phyloP scores from a whole-genome alignment of 371 early-diverging fungal species.

The Lichtheimia hyalospora region DNA sequence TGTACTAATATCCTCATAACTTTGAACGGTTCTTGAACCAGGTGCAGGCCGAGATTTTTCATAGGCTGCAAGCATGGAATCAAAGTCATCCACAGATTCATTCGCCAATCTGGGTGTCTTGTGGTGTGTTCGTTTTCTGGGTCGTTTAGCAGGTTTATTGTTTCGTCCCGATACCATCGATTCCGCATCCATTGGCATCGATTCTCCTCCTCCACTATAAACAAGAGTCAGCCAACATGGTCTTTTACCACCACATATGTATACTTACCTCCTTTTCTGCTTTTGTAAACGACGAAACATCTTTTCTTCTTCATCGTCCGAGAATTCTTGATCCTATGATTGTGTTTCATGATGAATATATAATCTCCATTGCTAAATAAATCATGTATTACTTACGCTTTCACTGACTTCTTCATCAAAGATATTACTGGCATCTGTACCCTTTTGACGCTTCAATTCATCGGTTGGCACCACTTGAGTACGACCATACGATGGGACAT shows the following conservation, averaged over 20 bases:
- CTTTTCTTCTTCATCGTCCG: slow-evolving; percentile 85
- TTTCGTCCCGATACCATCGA: too few species aligned
- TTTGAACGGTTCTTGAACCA: slow-evolving; percentile 29
- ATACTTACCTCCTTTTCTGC: slow-evolving; percentile 10
- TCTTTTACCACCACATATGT: too few species aligned
- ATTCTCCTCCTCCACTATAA: too few species aligned
- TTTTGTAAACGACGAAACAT: slow-evolving; percentile 51
- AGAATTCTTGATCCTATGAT: slow-evolving; percentile 76
- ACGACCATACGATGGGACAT: slow-evolving; percentile 45
- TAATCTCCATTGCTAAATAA: not conserved
- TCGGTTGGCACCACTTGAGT: slow-evolving; percentile 71
- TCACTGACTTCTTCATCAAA: slow-evolving; percentile 87
- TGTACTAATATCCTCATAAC: slow-evolving; percentile 29
- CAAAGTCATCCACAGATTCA: slow-evolving; percentile 16
- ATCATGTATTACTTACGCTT: not conserved
- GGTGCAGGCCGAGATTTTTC: slow-evolving; percentile 7
- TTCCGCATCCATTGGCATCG: too few species aligned
- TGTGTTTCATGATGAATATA: not conserved
- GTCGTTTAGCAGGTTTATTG: too few species aligned
- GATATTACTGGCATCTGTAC: slow-evolving; percentile 90
- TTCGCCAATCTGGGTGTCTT: not conserved
- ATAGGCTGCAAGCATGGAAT: slow-evolving; percentile 22
- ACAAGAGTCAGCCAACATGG: too few species aligned
- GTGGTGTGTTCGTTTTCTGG: too few species aligned
- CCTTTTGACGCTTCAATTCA: slow-evolving; percentile 66